Evolutionary conservation across 768 basidiomycete species (phyloP), one percentile per base, ranked within the genome.

Genomic region (Saitozyma sp.): DNA sequence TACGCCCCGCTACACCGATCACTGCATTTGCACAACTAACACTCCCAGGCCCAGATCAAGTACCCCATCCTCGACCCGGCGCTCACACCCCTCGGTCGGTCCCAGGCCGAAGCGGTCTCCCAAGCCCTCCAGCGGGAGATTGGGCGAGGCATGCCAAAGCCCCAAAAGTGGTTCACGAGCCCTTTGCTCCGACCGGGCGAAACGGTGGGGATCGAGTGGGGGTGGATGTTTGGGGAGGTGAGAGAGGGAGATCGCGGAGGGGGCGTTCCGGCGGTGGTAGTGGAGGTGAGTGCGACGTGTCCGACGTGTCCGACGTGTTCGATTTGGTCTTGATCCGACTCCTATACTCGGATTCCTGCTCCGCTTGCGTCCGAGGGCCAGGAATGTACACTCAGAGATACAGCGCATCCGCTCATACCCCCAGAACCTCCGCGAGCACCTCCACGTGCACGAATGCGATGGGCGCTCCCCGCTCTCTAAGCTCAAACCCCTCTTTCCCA

Each of bases 201-300:
- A 45, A 71, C 69, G 9, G 54, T 57, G 41, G 69, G 69, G 29
- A 57, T 66, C 13, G 67, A 68, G 41, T 71, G 69, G 69, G 69
- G 69, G 8, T 68, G 57, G 58, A 16, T 61, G 43, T 66, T 63
- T 45, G 48, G 48, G 8, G 55, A 54, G 6, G 46, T 55, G 56
- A 48, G 10, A 46, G 54, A 45, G 16, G 40, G 37, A 43, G 45
- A 45, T 63, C 54, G 52, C 40, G 49, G 20, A 53, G 59, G 29
- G 62, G 52, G 64, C 9, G 67, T 71, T 8, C 46, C 58, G 19
- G 67, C 67, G 2, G 56, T 49, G 0, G 69, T 62, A 5, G 54
- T 71, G 39, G 69, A 71, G 58, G 69, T 71, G 54, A 60, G 66
- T 63, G 11, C 53, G 9, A 14, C 41, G 11, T 3, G 19, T 39